Evolutionary conservation across 2,329 filamentous ascomycete genomes (phyloP).

Genomic region (Trichophyton equinum): DNA sequence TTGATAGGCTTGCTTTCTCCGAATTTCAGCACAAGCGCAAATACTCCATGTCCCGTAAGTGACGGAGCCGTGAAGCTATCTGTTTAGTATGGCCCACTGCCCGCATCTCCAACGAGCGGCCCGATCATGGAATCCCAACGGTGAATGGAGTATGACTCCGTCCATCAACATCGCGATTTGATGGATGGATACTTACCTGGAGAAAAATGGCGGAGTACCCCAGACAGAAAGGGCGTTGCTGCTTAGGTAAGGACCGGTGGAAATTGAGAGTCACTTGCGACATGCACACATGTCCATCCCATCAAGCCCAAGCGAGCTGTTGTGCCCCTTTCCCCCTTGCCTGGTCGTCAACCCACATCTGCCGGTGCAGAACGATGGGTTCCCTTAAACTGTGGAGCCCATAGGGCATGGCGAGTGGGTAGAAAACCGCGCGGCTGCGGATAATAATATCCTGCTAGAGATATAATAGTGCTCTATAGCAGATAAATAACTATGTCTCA

Average conservation of each 20-base stretch:
- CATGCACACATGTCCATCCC: neutral
- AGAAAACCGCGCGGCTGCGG: neutral
- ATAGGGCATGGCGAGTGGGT: neutral
- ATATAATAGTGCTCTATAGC: neutral
- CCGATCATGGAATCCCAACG: neutral
- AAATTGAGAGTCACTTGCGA: neutral
- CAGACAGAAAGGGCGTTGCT: neutral
- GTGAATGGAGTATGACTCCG: neutral
- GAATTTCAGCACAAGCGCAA: too few species aligned
- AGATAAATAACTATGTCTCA: neutral
- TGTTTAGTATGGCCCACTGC: neutral
- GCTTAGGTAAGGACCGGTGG: neutral
- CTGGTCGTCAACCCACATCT: neutral
- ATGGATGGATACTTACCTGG: too few species aligned
- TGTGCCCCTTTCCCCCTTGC: neutral
- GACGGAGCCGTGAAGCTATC: too few species aligned
- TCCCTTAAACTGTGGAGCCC: neutral
- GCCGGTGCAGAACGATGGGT: constrained; percentile 1
- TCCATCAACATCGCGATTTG: neutral
- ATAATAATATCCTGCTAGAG: neutral
- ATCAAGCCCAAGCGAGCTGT: neutral
- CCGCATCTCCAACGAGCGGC: neutral
- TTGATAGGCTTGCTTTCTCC: too few species aligned
- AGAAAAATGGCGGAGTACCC: neutral
- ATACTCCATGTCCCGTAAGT: too few species aligned